Conservation (phyloP, 2,329 filamentous ascomycete genomes). For the Dothiorella sarmentorum region DNA sequence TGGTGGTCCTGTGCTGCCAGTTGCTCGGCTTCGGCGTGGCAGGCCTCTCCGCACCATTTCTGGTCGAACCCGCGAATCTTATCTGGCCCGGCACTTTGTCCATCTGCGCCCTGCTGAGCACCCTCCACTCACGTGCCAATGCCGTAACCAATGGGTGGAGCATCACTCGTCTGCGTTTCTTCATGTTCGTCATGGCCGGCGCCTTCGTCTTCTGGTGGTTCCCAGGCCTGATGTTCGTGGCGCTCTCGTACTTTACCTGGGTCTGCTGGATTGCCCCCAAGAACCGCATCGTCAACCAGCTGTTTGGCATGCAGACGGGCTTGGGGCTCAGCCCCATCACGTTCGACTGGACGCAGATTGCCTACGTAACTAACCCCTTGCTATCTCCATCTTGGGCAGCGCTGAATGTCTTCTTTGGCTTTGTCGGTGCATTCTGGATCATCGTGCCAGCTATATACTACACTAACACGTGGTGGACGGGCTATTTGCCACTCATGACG, state of each 20-base stretch:
- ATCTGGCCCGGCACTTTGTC: slow-evolving; percentile 28
- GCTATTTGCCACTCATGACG: slow-evolving; percentile 16
- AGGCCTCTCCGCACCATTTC: slow-evolving; percentile 23
- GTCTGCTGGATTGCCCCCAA: slow-evolving; percentile 29
- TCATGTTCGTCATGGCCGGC: slow-evolving; percentile 23
- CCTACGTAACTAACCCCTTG: slow-evolving; percentile 22
- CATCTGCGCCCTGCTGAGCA: slow-evolving; percentile 25
- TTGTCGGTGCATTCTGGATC: slow-evolving; percentile 45
- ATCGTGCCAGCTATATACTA: slow-evolving; percentile 45
- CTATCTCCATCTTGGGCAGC: slow-evolving; percentile 37
- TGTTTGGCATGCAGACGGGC: slow-evolving; percentile 28
- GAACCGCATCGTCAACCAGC: slow-evolving; percentile 28
- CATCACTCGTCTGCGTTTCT: slow-evolving; percentile 28
- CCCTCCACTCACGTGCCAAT: slow-evolving; percentile 26
- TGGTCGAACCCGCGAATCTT: slow-evolving; percentile 28
- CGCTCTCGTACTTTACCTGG: slow-evolving; percentile 26
- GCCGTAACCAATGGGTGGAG: slow-evolving; percentile 25
- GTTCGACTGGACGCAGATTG: slow-evolving; percentile 29
- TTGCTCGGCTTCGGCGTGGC: slow-evolving; percentile 26
- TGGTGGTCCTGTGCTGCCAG: slow-evolving; percentile 20
- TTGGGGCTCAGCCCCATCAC: slow-evolving; percentile 26
- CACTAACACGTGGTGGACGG: slow-evolving; percentile 54
- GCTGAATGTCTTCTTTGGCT: slow-evolving; percentile 44
- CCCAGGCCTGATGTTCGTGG: slow-evolving; percentile 25
- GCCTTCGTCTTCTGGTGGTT: slow-evolving; percentile 29